These are phyloP conservation scores for Colletotrichum liriopes DNA, from an alignment of 2,329 filamentous ascomycete species.

Conservation along the genomic window DNA sequence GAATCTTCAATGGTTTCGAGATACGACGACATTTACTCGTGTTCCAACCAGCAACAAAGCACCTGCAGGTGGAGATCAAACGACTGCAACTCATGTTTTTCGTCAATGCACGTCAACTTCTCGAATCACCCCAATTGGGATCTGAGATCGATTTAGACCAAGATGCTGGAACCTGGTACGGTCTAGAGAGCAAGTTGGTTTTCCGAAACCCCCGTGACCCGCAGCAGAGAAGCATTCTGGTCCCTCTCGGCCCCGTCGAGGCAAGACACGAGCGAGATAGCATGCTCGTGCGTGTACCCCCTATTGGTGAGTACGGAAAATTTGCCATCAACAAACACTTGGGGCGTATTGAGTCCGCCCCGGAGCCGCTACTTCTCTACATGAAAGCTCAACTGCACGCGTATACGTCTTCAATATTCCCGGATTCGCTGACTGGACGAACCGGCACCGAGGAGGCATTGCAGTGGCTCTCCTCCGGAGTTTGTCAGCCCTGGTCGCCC, in stretches of 20 bases:
- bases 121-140: constrained; percentile 65
- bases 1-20: constrained; percentile 68
- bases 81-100: constrained; percentile 68
- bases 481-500: constrained; percentile 65
- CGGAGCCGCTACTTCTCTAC: constrained; percentile 70
- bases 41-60: constrained; percentile 56
- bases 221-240: constrained; percentile 65
- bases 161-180: constrained; percentile 73
- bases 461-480: constrained; percentile 63
- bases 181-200: constrained; percentile 72
- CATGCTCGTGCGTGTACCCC: constrained; percentile 49
- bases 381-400: constrained; percentile 74
- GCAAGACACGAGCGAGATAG: constrained; percentile 34
- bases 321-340: constrained; percentile 70
- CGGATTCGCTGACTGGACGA: constrained; percentile 70
- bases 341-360: constrained; percentile 69
- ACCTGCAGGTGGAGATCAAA: constrained; percentile 64
- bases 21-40: constrained; percentile 58
- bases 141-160: constrained; percentile 71
- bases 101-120: constrained; percentile 59
- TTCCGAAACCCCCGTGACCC: constrained; percentile 61
- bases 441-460: constrained; percentile 76
- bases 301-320: constrained; percentile 59
- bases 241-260: constrained; percentile 61
- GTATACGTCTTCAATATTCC: constrained; percentile 69